Conservation (phyloP, 75 land plant species). For the Picea glauca region DNA sequence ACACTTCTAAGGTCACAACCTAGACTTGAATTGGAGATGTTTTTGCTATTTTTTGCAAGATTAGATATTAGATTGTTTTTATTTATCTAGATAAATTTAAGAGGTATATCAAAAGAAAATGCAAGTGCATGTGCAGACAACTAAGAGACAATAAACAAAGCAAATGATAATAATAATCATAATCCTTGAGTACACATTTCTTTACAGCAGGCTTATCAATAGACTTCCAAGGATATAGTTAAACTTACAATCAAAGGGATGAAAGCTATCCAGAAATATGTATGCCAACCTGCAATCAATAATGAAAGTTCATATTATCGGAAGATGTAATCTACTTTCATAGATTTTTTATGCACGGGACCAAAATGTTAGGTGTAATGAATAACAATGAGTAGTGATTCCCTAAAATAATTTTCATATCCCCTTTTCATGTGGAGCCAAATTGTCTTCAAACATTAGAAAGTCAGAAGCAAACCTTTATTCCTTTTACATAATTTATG, state of each 20-base stretch:
- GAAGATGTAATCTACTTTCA: too few relatives aligned
- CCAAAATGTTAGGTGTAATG: too few relatives aligned
- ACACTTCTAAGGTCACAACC: neutral
- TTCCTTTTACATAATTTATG: too few relatives aligned
- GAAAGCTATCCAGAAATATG: slow-evolving; percentile 88
- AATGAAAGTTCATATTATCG: too few relatives aligned
- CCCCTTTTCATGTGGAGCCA: too few relatives aligned
- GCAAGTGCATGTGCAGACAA: neutral
- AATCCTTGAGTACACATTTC: neutral
- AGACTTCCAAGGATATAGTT: neutral
- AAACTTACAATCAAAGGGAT: slow-evolving; percentile 71
- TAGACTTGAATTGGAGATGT: neutral
- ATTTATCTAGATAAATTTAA: neutral
- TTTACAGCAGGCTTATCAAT: neutral
- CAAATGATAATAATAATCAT: too few relatives aligned
- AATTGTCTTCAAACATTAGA: too few relatives aligned
- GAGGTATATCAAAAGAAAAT: neutral
- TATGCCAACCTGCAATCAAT: slow-evolving; percentile 77
- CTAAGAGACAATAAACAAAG: too few relatives aligned
- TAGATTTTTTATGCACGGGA: too few relatives aligned
- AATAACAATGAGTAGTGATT: too few relatives aligned
- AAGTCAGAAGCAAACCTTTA: too few relatives aligned
- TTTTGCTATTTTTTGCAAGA: neutral
- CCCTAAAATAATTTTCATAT: too few relatives aligned
- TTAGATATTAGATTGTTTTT: neutral